Evolutionary conservation across 140 eudicot genomes (phyloP), one percentile per base, ranked within the genome.

Genomic region (Senecio squalidus): DNA sequence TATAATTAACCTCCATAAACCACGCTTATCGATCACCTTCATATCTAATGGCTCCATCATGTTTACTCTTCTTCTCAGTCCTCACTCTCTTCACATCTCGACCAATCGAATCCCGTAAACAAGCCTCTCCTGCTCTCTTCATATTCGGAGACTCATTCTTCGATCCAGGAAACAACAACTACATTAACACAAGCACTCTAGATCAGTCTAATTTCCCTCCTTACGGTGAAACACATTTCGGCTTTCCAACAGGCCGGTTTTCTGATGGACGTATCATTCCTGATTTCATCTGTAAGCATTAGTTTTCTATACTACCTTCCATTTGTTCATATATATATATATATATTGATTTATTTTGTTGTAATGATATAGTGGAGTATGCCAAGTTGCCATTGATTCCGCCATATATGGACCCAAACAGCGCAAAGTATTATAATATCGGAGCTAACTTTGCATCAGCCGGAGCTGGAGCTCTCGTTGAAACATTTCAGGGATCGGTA

Each of bases 361-460:
- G 28, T 15, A 17, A 21, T 44, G 15, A 53, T 30, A 30, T 27
- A 84, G 94, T 67, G 39, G 79, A 81, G 53, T 60, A 70, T 44
- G 95, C 90, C 10, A 61, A 68, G 62, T 4, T 78, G 50, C 90
- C 86, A 8, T 22, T 78, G 55, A 67, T 74, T 36, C 76, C 75
- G 2, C 82, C 95, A 11, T 78, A 50, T 60, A 43, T 76, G 70
- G 52, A 20, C 59, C 80, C 86, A 3, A 56, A 53, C 16, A 66
- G 56, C 24, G 24, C 53, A 18, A 7, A 16, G 7, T 74, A 22
- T 44, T 62, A n/a, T 44, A 29, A 30, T n/a, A 36, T 49, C n/a
- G 88, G 88, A 44, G 77, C 64, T 13, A 84, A 81, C 72, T 84
- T 84, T 76, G 93, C 93, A 18, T 84, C 93, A 1, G 87, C 79